Evolutionary conservation across 257 asterid genomes (phyloP), one percentile per base, ranked within the genome.

Genomic region (Capsicum baccatum): DNA sequence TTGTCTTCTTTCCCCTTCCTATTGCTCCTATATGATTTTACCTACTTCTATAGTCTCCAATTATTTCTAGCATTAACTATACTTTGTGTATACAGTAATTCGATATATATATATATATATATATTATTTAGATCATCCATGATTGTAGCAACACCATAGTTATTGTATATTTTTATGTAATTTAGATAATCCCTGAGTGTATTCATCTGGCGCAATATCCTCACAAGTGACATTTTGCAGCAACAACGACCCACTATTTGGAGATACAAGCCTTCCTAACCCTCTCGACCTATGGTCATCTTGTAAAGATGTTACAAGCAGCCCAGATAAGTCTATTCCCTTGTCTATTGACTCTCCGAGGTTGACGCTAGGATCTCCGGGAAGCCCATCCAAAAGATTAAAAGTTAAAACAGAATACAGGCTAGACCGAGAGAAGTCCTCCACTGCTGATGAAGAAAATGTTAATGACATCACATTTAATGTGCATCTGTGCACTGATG

Each of bases 221-320:
- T 92, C 92, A 92, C 95, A 91, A 91, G 94, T 90, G 88, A 90
- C 85, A 83, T 92, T 90, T 91, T 92, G 94, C 98, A 96, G 98
- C 93, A 90, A 89, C 85, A 90, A 85, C 33, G 94, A 90, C 87
- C 92, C 95, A 58, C 64, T 92, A 81, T 92, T 90, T 91, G 97
- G 97, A 85, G 90, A 92, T 67, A 60, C 85, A 60, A 91, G 90
- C 47, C 91, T 87, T 83, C 90, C 91, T 63, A 88, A 90, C 73
- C 83, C 93, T 39, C 93, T 90, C 52, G 97, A 92, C 87, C 89
- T 90, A 57, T 94, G 99, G 99, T 88, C 95, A 8, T 90, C 97
- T 87, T 90, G 94, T 88, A 92, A 92, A 87, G 96, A 92, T 85
- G 87, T 85, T 67, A 85, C 91, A 52, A 85, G 89, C 88, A 89